Evolutionary conservation across 192 early-diverging fungal species (phyloP).

Genomic region (Coemansia sp.): DNA sequence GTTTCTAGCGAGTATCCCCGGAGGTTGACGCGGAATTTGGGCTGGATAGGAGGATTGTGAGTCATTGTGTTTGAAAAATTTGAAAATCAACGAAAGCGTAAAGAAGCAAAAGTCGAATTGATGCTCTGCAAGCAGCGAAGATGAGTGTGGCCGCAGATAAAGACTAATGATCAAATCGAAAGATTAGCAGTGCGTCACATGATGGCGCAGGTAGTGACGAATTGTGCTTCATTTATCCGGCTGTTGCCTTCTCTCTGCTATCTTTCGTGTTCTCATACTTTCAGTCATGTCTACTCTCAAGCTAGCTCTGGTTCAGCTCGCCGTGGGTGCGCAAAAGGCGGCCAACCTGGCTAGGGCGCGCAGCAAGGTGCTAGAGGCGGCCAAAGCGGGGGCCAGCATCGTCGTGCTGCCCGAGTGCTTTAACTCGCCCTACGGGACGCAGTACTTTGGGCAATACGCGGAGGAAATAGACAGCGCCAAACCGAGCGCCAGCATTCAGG

Average conservation of each 20-base stretch:
- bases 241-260: neutral
- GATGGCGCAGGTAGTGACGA: neutral
- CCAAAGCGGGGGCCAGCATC: slow-evolving; percentile 76
- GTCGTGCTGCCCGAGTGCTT: slow-evolving; percentile 98
- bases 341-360: slow-evolving; percentile 77
- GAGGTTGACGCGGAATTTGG: slow-evolving; percentile 44
- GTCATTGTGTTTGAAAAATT: slow-evolving; percentile 21
- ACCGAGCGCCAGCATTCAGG: slow-evolving; percentile 64
- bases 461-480: slow-evolving; percentile 63
- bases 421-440: slow-evolving; percentile 95
- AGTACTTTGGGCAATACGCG: slow-evolving; percentile 88
- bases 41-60: slow-evolving; percentile 31
- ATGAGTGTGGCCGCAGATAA: neutral
- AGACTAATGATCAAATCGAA: neutral
- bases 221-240: neutral
- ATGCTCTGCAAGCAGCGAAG: no score
- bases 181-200: neutral
- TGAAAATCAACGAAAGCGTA: slow-evolving; percentile 4
- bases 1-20: slow-evolving; percentile 46
- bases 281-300: slow-evolving; percentile 30
- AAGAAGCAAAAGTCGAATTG: neutral
- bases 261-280: neutral
- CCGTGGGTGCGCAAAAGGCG: slow-evolving; percentile 70
- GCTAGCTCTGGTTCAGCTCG: slow-evolving; percentile 77
- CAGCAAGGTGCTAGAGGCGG: slow-evolving; percentile 78